phyloP scores from a whole-genome alignment of 257 asterid species.

The Solanum phureja region DNA sequence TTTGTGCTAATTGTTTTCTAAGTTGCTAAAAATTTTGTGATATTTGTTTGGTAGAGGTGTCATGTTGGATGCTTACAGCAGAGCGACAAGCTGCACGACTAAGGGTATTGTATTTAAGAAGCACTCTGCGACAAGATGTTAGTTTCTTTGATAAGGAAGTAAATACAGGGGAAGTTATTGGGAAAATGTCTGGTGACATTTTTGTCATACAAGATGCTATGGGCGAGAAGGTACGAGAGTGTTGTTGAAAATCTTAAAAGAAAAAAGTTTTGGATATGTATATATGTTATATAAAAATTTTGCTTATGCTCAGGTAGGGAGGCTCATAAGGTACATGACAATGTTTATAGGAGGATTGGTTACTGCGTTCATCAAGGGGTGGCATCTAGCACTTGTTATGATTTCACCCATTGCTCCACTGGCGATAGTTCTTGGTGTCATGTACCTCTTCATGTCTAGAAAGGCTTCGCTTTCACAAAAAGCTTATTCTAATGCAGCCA shows the following conservation, averaged over 20 bases:
- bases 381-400: not conserved
- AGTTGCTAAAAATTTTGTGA: not conserved
- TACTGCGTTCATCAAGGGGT: not conserved
- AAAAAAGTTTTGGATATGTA: not conserved
- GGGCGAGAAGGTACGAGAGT: not conserved
- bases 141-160: not conserved
- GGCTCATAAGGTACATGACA: not conserved
- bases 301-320: not conserved
- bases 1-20: not conserved
- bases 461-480: not conserved
- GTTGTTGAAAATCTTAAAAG: not conserved
- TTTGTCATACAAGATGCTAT: not conserved
- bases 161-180: not conserved
- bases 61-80: not conserved
- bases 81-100: not conserved
- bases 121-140: not conserved
- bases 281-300: not conserved
- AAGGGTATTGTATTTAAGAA: not conserved
- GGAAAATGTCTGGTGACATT: not conserved
- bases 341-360: not conserved
- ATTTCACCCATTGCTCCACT: not conserved
- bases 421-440: not conserved
- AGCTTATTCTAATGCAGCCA: not conserved
- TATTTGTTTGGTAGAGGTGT: not conserved
- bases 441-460: not conserved